phyloP scores from a whole-genome alignment of 108 stramenopile species.

The Fragilaria radians region DNA sequence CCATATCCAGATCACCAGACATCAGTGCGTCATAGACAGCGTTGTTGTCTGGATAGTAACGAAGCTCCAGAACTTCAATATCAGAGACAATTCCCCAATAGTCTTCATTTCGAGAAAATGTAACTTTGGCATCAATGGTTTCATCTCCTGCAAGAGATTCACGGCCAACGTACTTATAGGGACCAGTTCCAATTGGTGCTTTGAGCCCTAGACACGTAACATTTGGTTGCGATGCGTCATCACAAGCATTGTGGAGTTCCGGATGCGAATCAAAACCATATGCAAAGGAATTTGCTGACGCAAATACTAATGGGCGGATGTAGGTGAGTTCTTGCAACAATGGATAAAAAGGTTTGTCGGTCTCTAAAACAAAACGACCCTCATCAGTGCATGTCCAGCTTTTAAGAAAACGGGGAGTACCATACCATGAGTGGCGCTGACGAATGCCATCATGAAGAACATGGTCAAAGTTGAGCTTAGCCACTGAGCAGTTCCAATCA shows the following conservation, averaged over 20 bases:
- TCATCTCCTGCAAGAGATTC: constrained; percentile 17
- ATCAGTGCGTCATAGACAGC: constrained; percentile 42
- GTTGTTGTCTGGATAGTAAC: constrained; percentile 25
- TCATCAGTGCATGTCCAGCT: constrained; percentile 40
- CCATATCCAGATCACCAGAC: constrained; percentile 37
- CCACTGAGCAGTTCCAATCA: constrained; percentile 44
- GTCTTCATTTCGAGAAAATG: constrained; percentile 31
- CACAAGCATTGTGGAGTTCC: constrained; percentile 46
- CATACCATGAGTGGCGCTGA: constrained; percentile 53
- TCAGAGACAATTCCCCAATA: constrained; percentile 45
- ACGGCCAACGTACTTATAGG: constrained; percentile 32
- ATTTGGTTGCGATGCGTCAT: constrained; percentile 23
- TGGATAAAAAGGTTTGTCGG: constrained; percentile 38
- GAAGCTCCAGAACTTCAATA: constrained; percentile 35
- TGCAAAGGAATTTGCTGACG: constrained; percentile 43
- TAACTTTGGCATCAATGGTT: constrained; percentile 23
- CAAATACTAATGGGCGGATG: constrained; percentile 55
- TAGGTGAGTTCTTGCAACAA: constrained; percentile 60
- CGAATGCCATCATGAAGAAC: constrained; percentile 36
- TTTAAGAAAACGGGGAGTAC: constrained; percentile 20
- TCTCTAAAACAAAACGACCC: constrained; percentile 33
- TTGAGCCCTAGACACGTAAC: constrained; percentile 45
- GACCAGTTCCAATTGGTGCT: constrained; percentile 51
- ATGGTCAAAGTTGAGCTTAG: constrained; percentile 73
- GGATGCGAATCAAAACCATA: constrained; percentile 36